Base-by-base conservation (phyloP, 2,329 filamentous ascomycete species). In the Tolypocladium guangdongense region DNA sequence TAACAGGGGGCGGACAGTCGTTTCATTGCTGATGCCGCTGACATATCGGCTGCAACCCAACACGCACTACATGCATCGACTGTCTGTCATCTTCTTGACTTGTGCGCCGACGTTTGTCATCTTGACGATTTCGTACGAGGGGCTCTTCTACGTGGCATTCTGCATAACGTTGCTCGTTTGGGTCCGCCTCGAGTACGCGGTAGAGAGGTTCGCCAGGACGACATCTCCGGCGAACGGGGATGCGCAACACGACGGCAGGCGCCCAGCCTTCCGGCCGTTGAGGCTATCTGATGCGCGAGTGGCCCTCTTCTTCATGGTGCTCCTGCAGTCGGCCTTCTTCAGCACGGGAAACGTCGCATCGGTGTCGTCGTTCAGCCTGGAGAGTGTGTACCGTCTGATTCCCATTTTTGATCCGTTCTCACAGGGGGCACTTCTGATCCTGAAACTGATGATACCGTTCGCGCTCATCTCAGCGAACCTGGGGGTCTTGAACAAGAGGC, bases 241-340 rank as follows among this genome's bases (percentile, higher is more conserved):
- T 24, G 51, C 35, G 12, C 22, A 12, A 20, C n/a, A 33, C 16
- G 14, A 49, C 30, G 35, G 24, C 39, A 18, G 37, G 48, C 36
- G 30, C 11, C 33, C 49, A 59, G 60, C 50, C 43, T 76, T 74
- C 71, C 86, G 92, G 43, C 76, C 87, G 0, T 78, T 97, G 49
- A 83, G 79, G 2, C 77, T 97, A 7, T 80, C 87, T n/a, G 93
- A 99, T 66, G 83, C 86, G 4, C 87, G 95, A 38, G 86, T 95
- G 37, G 87, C 90, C 1, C 80, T 99, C 7, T 97, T 97, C 76
- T 96, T 97, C 77, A 86, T 99, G 69, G 90, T 90, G 60, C 81
- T 99, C 39, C 79, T 99, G 7, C 93, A 99, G 70, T 92, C 91
- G 3, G 93, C 87, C 51, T 99, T 99, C 71, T 99, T 97, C 78